Percentiles rank a stretch among this genome's conserved stretches.
phyloP scores from a whole-genome alignment of 345 rosid genomes.

The Rhizophora apiculata region DNA sequence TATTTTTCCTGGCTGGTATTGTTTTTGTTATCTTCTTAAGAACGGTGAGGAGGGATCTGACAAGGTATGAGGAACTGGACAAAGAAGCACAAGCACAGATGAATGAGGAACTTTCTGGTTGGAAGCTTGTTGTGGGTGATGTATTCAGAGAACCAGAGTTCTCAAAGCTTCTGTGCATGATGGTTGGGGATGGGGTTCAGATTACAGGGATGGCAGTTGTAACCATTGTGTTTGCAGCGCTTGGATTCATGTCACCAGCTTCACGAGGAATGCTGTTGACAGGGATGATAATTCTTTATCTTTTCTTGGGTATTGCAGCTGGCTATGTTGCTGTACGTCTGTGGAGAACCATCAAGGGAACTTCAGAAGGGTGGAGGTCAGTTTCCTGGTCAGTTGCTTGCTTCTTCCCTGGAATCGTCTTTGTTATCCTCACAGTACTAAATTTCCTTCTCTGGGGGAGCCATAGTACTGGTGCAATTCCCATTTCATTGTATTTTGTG shows the following conservation, averaged over 20 bases:
- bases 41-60: slow-evolving; percentile 84
- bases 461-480: slow-evolving; percentile 75
- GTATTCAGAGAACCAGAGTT: slow-evolving; percentile 77
- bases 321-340: slow-evolving; percentile 69
- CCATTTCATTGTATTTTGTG: slow-evolving; percentile 63
- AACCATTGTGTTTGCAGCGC: slow-evolving; percentile 71
- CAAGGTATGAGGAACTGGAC: slow-evolving; percentile 76
- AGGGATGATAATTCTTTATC: slow-evolving; percentile 77
- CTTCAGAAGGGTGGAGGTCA: slow-evolving; percentile 72
- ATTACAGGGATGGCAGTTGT: slow-evolving; percentile 79
- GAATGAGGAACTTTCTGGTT: slow-evolving; percentile 85
- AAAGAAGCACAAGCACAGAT: slow-evolving; percentile 84
- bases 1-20: slow-evolving; percentile 70
- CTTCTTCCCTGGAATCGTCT: slow-evolving; percentile 81
- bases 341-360: slow-evolving; percentile 77
- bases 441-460: slow-evolving; percentile 79
- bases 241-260: slow-evolving; percentile 84
- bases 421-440: slow-evolving; percentile 60
- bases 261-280: slow-evolving; percentile 85
- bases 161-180: slow-evolving; percentile 66
- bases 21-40: slow-evolving; percentile 77
- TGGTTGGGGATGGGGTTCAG: slow-evolving; percentile 76
- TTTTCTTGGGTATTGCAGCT: slow-evolving; percentile 66
- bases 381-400: slow-evolving; percentile 68
- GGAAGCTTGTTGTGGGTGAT: slow-evolving; percentile 91